Conservation (phyloP, 140 eudicot genomes). For the Cichorium intybus region DNA sequence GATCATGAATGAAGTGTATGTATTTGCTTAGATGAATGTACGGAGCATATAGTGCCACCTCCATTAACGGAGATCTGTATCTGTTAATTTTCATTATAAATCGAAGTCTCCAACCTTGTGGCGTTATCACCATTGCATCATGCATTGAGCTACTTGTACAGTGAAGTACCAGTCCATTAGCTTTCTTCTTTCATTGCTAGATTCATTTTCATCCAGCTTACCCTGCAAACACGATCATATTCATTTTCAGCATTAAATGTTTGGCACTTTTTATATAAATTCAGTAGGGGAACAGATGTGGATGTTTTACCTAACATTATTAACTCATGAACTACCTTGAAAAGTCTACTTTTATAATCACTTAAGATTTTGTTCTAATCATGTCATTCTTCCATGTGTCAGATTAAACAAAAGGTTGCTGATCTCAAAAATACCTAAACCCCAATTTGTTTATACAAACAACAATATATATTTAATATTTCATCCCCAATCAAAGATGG, state of each 20-base stretch:
- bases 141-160: constrained; percentile 11
- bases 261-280: constrained; percentile 16
- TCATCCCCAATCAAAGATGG: constrained; percentile 20
- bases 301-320: constrained; percentile 31
- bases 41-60: background rate
- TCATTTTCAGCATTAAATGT: background rate
- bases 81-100: background rate
- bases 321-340: constrained; percentile 15
- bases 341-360: constrained; percentile 18
- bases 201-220: constrained; percentile 1
- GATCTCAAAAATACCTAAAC: constrained; percentile 24
- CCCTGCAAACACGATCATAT: background rate
- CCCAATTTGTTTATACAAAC: constrained; percentile 11
- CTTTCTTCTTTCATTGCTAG: constrained; percentile 7
- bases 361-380: background rate
- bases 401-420: constrained; percentile 31
- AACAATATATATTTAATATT: background rate
- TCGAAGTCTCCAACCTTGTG: constrained; percentile 3
- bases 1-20: background rate
- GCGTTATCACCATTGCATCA: constrained; percentile 9
- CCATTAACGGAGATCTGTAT: background rate
- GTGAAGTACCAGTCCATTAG: constrained; percentile 4
- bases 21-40: background rate
- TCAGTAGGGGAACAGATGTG: constrained; percentile 23
- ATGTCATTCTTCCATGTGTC: constrained; percentile 9